A percentile compares a stretch with the other conserved stretches of the same genome.
These are phyloP conservation scores for Gnetum montanum DNA, from an alignment of 75 land plant genomes.

Conservation along the genomic window DNA sequence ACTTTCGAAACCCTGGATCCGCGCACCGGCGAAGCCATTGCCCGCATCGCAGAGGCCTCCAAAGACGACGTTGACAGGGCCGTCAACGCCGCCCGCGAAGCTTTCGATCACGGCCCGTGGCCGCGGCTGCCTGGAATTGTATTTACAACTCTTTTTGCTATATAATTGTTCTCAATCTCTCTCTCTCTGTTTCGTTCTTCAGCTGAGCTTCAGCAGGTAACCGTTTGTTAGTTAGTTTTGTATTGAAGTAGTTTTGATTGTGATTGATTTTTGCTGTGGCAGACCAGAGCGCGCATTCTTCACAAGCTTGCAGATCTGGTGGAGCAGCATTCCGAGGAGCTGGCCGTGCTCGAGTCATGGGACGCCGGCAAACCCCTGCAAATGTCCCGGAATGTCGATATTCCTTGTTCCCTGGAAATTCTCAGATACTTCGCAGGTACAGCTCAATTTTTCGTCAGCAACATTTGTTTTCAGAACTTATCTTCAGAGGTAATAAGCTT, in stretches of 20 bases:
- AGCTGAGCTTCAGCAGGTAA: too few relatives aligned
- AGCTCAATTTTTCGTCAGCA: not conserved
- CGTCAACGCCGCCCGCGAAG: constrained; percentile 59
- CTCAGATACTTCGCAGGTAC: constrained; percentile 69
- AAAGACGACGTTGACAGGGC: constrained; percentile 13
- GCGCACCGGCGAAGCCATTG: constrained; percentile 38
- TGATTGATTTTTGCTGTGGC: not conserved
- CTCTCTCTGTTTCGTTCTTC: not conserved
- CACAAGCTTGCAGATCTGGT: constrained; percentile 63
- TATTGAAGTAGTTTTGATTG: too few relatives aligned
- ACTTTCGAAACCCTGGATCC: constrained; percentile 73
- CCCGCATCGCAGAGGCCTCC: constrained; percentile 4
- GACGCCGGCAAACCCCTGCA: constrained; percentile 57
- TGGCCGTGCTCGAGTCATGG: constrained; percentile 56
- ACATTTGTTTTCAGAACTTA: not conserved
- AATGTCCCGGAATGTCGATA: constrained; percentile 24
- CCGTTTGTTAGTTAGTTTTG: too few relatives aligned
- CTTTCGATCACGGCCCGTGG: constrained; percentile 68
- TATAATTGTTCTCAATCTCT: not conserved
- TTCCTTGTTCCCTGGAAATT: constrained; percentile 17
- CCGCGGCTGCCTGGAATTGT: constrained; percentile 56
- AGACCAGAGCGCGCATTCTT: constrained; percentile 63
- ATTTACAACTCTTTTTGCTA: too few relatives aligned
- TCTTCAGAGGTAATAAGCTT: not conserved
- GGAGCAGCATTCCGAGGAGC: constrained; percentile 56